These are phyloP conservation scores for Tetrahymena borealis DNA, from an alignment of 73 alveolate species.

Conservation along the genomic window DNA sequence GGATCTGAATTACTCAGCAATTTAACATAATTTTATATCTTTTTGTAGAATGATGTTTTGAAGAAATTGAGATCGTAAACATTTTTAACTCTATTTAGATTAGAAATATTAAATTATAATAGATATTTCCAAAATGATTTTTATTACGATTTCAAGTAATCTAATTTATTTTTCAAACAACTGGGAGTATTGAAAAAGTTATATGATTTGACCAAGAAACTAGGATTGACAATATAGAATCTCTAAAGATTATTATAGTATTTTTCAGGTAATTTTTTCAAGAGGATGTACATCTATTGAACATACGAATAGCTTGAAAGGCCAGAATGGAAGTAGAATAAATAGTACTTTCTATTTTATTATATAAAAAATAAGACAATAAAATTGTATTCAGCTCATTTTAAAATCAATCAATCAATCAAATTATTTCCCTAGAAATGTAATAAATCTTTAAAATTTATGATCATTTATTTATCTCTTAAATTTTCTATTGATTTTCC, in stretches of 20 bases:
- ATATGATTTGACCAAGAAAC: background rate
- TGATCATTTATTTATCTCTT: too few relatives aligned
- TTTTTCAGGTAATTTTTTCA: background rate
- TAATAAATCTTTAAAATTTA: too few relatives aligned
- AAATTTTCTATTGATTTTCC: too few relatives aligned
- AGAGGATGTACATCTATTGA: background rate
- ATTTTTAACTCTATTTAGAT: background rate
- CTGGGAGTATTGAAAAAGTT: background rate
- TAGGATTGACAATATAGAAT: background rate
- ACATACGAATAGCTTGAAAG: background rate
- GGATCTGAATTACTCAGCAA: background rate
- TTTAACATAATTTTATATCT: background rate
- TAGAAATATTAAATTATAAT: background rate
- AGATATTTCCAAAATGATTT: background rate
- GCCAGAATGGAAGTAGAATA: background rate
- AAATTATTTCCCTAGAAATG: too few relatives aligned
- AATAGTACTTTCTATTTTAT: background rate
- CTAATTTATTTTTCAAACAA: background rate
- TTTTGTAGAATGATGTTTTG: background rate
- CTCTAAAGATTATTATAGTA: background rate
- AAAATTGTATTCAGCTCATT: background rate
- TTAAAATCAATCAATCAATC: too few relatives aligned
- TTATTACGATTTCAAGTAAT: background rate
- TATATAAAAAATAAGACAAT: background rate
- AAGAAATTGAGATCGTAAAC: background rate